These are phyloP conservation scores for Leishmania turanica DNA, from an alignment of 208 protist genomes.

Conservation along the genomic window DNA sequence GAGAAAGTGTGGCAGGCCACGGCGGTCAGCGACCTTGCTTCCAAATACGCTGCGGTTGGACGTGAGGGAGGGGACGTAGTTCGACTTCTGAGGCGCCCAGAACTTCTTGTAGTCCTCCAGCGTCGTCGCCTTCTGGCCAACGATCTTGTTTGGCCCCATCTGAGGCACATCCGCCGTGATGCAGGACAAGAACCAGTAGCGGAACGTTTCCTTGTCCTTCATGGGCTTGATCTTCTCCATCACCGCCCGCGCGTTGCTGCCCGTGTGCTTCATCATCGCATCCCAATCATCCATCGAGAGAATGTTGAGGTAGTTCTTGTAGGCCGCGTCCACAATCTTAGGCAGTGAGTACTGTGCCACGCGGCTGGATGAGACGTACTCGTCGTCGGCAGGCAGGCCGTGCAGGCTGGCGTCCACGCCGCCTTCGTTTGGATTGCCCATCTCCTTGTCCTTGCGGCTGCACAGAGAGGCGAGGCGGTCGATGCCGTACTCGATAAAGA, in stretches of 20 bases:
- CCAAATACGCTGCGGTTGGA: conserved; percentile 58
- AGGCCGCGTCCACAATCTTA: conserved; percentile 72
- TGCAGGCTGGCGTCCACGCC: conserved; percentile 51
- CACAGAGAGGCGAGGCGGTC: conserved; percentile 81
- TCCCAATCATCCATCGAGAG: conserved; percentile 65
- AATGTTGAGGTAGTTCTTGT: conserved; percentile 81
- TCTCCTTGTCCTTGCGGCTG: conserved; percentile 63
- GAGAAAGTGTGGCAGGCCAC: conserved; percentile 73
- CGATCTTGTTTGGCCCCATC: conserved; percentile 86
- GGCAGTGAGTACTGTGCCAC: conserved; percentile 84
- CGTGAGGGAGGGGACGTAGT: conserved; percentile 71
- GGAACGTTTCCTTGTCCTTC: conserved; percentile 75
- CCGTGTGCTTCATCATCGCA: conserved; percentile 53
- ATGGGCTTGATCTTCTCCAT: conserved; percentile 61
- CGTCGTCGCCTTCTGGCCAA: conserved; percentile 67
- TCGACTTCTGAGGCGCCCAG: conserved; percentile 72
- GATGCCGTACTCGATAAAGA: conserved; percentile 72
- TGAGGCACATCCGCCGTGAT: conserved; percentile 81
- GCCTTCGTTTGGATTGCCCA: conserved; percentile 73
- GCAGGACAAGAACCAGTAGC: conserved; percentile 85
- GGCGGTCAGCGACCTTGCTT: conserved; percentile 60
- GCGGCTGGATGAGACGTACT: conserved; percentile 58
- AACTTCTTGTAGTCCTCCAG: conserved; percentile 83
- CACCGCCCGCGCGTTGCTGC: conserved; percentile 38
- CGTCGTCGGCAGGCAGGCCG: conserved; percentile 42